Evolutionary conservation across 345 rosid species (phyloP).

Genomic region (Pistacia integerrima): DNA sequence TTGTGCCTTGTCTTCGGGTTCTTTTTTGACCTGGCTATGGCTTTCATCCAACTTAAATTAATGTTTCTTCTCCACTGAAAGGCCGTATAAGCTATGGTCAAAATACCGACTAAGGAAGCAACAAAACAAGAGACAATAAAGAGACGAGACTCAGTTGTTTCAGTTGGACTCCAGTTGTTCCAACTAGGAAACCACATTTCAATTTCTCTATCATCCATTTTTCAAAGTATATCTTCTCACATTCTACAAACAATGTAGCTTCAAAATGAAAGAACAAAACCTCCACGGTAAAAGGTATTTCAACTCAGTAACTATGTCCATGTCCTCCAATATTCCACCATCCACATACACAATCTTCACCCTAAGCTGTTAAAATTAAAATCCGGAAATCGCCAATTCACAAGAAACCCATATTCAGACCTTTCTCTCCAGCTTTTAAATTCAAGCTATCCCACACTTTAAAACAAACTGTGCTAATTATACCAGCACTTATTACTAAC

Average conservation of each 20-base stretch:
- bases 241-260: slow-evolving; percentile 22
- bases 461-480: not conserved
- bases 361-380: not conserved
- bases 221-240: slow-evolving; percentile 18
- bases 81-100: slow-evolving; percentile 86
- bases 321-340: not conserved
- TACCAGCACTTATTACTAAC: not conserved
- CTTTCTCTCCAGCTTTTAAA: not conserved
- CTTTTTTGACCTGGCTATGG: slow-evolving; percentile 87
- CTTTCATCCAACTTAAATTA: slow-evolving; percentile 92
- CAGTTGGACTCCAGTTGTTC: slow-evolving; percentile 52
- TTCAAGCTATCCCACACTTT: not conserved
- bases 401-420: slow-evolving; percentile 1
- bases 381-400: not conserved
- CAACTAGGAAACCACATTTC: slow-evolving; percentile 48
- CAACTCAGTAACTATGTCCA: not conserved
- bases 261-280: slow-evolving; percentile 1
- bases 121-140: slow-evolving; percentile 63
- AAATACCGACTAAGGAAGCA: slow-evolving; percentile 79
- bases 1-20: slow-evolving; percentile 83
- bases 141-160: slow-evolving; percentile 53
- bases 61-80: slow-evolving; percentile 97
- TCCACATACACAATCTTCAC: not conserved
- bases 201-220: slow-evolving; percentile 70
- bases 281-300: not conserved